phyloP scores from a whole-genome alignment of 257 asterid genomes.

The Fraxinus anomala region DNA sequence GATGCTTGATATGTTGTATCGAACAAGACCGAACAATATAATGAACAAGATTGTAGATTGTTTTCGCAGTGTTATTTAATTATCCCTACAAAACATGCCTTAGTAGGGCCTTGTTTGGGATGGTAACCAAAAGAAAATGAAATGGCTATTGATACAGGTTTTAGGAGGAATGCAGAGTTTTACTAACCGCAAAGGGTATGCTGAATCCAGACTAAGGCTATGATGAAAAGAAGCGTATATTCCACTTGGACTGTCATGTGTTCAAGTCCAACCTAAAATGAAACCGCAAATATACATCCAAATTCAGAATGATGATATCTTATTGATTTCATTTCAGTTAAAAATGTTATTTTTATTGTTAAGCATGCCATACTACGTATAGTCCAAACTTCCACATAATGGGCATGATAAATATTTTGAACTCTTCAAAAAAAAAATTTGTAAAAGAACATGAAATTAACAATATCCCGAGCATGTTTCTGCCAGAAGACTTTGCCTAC shows the following conservation, averaged over 20 bases:
- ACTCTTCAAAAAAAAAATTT: not conserved
- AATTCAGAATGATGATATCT: conserved; percentile 6
- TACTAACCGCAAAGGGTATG: conserved; percentile 59
- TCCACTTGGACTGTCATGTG: conserved; percentile 56
- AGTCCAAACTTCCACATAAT: not conserved
- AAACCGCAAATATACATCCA: not conserved
- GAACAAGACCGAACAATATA: not conserved
- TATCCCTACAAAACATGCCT: not conserved
- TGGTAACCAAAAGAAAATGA: conserved; percentile 1
- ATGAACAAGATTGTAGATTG: too few species aligned
- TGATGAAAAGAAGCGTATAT: conserved; percentile 42
- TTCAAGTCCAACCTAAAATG: conserved; percentile 35
- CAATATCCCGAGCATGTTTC: not conserved
- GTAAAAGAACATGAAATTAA: conserved; percentile 6
- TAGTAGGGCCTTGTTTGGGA: conserved; percentile 4
- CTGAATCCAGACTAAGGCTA: conserved; percentile 53
- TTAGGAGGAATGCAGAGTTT: not conserved
- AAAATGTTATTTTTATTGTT: not conserved
- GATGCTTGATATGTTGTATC: too few species aligned
- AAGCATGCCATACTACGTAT: not conserved
- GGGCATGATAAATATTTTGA: not conserved
- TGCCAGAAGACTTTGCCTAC: not conserved
- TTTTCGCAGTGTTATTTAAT: too few species aligned
- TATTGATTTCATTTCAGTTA: not conserved
- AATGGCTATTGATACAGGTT: not conserved